These are phyloP conservation scores for Lizonia empirigonia DNA, from an alignment of 2,329 filamentous ascomycete species.

Conservation along the genomic window DNA sequence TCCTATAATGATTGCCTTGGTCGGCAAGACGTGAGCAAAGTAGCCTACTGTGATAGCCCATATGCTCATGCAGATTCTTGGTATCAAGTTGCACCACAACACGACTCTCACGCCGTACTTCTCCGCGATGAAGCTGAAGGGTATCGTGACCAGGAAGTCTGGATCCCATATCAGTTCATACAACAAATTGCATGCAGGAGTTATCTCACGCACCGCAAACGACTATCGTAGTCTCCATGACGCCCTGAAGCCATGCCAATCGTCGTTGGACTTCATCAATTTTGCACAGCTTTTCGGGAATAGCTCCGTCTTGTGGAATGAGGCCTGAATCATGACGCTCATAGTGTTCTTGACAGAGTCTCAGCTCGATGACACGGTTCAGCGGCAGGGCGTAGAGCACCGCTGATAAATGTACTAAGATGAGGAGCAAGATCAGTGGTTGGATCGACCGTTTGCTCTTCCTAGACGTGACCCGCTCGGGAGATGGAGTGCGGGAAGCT, in stretches of 20 bases:
- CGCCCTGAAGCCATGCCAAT: conserved; percentile 60
- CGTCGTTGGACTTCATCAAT: conserved; percentile 57
- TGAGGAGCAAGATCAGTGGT: conserved; percentile 39
- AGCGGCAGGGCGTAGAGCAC: conserved; percentile 46
- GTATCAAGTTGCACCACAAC: conserved; percentile 42
- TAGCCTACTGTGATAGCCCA: conserved; percentile 44
- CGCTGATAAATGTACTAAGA: conserved; percentile 41
- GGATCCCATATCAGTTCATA: too few species aligned
- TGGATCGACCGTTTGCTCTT: conserved; percentile 25
- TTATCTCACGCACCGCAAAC: conserved; percentile 43
- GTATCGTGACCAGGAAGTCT: conserved; percentile 46
- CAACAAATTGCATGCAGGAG: too few species aligned
- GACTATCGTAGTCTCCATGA: conserved; percentile 46
- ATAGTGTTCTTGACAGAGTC: conserved; percentile 59
- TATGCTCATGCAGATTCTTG: conserved; percentile 35
- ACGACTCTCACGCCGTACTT: conserved; percentile 36
- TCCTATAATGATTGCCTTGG: conserved; percentile 38
- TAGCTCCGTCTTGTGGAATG: conserved; percentile 45
- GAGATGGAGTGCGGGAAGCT: conserved; percentile 13
- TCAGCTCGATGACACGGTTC: conserved; percentile 45
- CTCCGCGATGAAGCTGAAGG: conserved; percentile 44
- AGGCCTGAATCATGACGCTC: conserved; percentile 46
- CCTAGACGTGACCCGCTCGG: background rate
- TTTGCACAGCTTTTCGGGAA: conserved; percentile 62
- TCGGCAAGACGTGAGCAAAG: conserved; percentile 32